Evolutionary conservation across 2,329 filamentous ascomycete genomes (phyloP), one percentile per base, ranked within the genome.

Genomic region (Diaporthe destruens): DNA sequence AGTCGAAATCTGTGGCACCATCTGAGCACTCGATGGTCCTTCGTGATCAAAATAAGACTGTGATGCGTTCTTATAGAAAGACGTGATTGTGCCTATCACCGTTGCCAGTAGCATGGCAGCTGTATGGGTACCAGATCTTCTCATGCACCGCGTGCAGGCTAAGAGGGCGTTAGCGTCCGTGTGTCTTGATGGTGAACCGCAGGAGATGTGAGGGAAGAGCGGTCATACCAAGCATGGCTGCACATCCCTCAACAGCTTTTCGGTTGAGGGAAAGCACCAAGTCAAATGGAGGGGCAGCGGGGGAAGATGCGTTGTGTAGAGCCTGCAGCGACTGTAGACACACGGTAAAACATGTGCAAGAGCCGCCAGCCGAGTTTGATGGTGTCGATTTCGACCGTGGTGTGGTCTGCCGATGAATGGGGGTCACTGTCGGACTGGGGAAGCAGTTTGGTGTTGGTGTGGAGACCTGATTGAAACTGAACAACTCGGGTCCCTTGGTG

Each of bases 61-160:
- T 12, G 80, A 82, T 2, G 83, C 84, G 23, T 80, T 81, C 71
- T 82, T 84, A 77, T 87, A 87, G 68, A 86, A 82, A 1, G 82
- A 83, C 1, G 85, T 83, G 59, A 86, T 84, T 76, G 87, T 85
- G 63, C 83, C 83, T 23, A 88, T 83, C 25, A 87, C 80, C 0
- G 85, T 87, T 0, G 84, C 85, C n/a, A 87, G 80, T 0, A 88
- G 80, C 85, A 87, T 87, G 6, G 83, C 82, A 0, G 83, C 80
- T 1, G 85, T 86, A 61, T 85, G 83, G 4, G 81, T 83, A 2
- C 82, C 84, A 1, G 82, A 82, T 16, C 81, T 80, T 71, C 79
- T 82, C 79, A 87, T 84, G 77, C 86, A 88, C 32, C 79, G 79
- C 0, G 78, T 69, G 76, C 86, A 88, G 25, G 80, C 73, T 74